Percentiles rank a stretch among this genome's conserved stretches.
Conservation (phyloP, 805 yeast genomes). For the Candida argentea region DNA sequence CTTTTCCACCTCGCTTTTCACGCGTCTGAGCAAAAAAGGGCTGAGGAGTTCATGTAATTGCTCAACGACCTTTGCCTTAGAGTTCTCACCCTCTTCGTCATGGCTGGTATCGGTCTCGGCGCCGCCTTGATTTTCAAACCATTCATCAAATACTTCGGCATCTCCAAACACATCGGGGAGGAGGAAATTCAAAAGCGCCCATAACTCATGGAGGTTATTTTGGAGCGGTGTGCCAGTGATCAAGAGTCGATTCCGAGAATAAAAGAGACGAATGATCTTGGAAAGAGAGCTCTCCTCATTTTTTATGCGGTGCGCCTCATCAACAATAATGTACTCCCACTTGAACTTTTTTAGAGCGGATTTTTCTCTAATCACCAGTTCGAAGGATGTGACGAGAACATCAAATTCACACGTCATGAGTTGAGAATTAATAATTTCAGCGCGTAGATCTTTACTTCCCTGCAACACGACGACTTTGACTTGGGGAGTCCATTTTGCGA, state of each 20-base stretch:
- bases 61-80: conserved; percentile 53
- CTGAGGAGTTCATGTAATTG: conserved; percentile 81
- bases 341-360: conserved; percentile 65
- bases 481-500: conserved; percentile 92
- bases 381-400: conserved; percentile 84
- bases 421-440: conserved; percentile 43
- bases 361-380: conserved; percentile 88
- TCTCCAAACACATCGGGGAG: conserved; percentile 94
- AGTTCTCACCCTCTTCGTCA: conserved; percentile 9
- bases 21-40: conserved; percentile 83
- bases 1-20: conserved; percentile 88
- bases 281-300: conserved; percentile 89
- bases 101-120: conserved; percentile 19
- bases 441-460: conserved; percentile 81
- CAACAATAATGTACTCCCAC: conserved; percentile 92
- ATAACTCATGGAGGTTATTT: conserved; percentile 87
- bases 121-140: conserved; percentile 59
- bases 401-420: conserved; percentile 74
- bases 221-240: conserved; percentile 97
- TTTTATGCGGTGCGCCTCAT: conserved; percentile 94
- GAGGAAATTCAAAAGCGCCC: conserved; percentile 88
- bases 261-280: conserved; percentile 83
- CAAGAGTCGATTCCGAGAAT: conserved; percentile 72
- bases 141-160: conserved; percentile 78
- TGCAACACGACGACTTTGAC: conserved; percentile 78